Conservation (phyloP, 148 eudicot species). For the Rhododendron vialii region DNA sequence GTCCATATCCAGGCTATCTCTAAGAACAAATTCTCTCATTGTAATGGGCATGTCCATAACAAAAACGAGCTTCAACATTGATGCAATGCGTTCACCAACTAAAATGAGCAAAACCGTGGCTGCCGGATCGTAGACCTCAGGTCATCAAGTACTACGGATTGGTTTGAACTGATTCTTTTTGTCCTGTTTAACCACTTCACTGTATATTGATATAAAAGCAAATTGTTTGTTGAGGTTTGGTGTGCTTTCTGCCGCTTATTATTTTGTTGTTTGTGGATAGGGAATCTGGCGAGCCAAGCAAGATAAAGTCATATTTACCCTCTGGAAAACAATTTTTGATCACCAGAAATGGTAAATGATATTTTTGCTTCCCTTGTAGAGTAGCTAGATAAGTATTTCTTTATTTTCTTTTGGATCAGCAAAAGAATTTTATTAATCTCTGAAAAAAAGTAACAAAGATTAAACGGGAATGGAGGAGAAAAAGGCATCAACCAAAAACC, state of each 20-base stretch:
- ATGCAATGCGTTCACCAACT: neutral
- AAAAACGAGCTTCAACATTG: neutral
- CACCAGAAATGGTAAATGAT: slow-evolving; percentile 75
- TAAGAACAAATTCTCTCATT: no score
- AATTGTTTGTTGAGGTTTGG: neutral
- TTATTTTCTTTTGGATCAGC: no score
- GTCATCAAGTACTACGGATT: neutral
- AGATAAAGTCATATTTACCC: slow-evolving; percentile 82
- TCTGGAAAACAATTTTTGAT: slow-evolving; percentile 80
- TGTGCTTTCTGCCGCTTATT: slow-evolving; percentile 1
- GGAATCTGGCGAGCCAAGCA: slow-evolving; percentile 97
- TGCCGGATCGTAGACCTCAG: neutral
- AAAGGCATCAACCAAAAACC: no score
- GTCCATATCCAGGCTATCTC: no score
- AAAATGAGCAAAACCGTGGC: no score
- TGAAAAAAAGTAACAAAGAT: no score
- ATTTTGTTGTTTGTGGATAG: slow-evolving; percentile 29
- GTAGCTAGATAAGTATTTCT: neutral
- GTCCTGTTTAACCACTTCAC: neutral
- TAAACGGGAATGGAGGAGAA: no score
- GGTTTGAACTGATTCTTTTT: neutral
- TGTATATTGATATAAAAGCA: neutral
- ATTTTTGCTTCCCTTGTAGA: neutral
- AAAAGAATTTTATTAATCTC: no score
- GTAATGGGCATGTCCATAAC: no score